A percentile compares a stretch with the other conserved stretches of the same genome.
Conservation (phyloP, 192 early-diverging fungal species). For the Coemansia sp. region DNA sequence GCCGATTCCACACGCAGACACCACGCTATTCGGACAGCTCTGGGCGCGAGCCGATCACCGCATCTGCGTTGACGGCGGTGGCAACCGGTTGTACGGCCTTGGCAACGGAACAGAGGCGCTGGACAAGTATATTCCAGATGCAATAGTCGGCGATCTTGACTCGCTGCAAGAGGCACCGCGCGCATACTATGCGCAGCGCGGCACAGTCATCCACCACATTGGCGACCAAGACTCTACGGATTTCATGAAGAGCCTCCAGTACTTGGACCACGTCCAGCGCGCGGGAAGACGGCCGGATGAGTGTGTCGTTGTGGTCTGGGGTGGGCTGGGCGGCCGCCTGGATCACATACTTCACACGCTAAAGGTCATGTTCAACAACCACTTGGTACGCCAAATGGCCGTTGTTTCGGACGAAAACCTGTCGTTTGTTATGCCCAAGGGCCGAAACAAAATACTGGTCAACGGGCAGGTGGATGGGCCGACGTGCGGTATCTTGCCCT, state of each 20-base stretch:
- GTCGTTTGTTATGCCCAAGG: conserved; percentile 59
- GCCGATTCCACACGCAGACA: conserved; percentile 49
- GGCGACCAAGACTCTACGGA: conserved; percentile 72
- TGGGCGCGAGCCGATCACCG: conserved; percentile 48
- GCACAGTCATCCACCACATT: conserved; percentile 15
- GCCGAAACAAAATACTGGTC: conserved; percentile 65
- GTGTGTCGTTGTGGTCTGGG: conserved; percentile 69
- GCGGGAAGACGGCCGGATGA: conserved; percentile 8
- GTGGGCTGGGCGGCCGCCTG: conserved; percentile 82
- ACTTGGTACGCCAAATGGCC: conserved; percentile 55
- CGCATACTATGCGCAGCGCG: conserved; percentile 60
- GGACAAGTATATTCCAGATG: conserved; percentile 56
- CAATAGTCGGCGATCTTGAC: conserved; percentile 84
- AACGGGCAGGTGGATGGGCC: conserved; percentile 69
- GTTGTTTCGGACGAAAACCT: conserved; percentile 74
- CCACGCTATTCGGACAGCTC: conserved; percentile 26
- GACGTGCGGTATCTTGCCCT: conserved; percentile 84
- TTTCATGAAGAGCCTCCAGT: conserved; percentile 82
- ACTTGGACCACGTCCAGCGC: conserved; percentile 28
- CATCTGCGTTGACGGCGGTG: conserved; percentile 88
- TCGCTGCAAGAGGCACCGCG: conserved; percentile 63
- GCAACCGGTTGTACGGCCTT: conserved; percentile 76
- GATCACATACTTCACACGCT: conserved; percentile 86
- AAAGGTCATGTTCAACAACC: conserved; percentile 66
- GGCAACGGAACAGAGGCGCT: conserved; percentile 41